phyloP scores from a whole-genome alignment of 1,139 yeast genomes.

The Hyphopichia fennica region DNA sequence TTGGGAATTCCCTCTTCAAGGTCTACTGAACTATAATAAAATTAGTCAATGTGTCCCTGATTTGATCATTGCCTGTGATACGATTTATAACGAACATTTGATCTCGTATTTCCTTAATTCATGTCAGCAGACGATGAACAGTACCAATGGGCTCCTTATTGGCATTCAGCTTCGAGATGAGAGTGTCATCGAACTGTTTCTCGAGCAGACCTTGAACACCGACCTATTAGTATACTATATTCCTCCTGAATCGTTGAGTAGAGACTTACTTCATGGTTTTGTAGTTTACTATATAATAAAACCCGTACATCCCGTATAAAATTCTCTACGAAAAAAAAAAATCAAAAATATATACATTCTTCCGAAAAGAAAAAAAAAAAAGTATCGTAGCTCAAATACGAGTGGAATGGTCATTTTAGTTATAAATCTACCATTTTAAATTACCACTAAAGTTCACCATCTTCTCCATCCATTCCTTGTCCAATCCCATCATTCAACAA shows the following conservation, averaged over 20 bases:
- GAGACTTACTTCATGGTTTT: slow-evolving; percentile 40
- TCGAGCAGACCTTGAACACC: slow-evolving; percentile 23
- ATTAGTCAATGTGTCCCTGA: slow-evolving; percentile 27
- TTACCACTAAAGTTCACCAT: not conserved
- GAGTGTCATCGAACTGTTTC: slow-evolving; percentile 49
- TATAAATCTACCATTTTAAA: not conserved
- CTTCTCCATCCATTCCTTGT: not conserved
- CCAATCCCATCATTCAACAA: not conserved
- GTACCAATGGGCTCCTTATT: slow-evolving; percentile 38
- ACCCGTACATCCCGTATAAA: not conserved
- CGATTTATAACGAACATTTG: slow-evolving; percentile 66
- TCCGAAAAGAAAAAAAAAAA: not conserved
- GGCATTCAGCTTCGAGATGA: slow-evolving; percentile 60
- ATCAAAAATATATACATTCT: too few species aligned
- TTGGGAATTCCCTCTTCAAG: slow-evolving; percentile 57
- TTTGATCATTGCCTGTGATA: slow-evolving; percentile 64
- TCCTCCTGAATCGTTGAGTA: slow-evolving; percentile 25
- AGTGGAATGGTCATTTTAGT: not conserved
- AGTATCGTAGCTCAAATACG: not conserved
- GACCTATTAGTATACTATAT: slow-evolving; percentile 24
- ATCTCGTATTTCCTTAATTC: slow-evolving; percentile 52
- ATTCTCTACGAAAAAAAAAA: not conserved
- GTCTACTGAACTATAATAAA: slow-evolving; percentile 21
- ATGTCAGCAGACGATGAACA: slow-evolving; percentile 31
- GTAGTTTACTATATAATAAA: slow-evolving; percentile 37